Conservation (phyloP, 257 asterid species). For the Ajuga chamaepitys region DNA sequence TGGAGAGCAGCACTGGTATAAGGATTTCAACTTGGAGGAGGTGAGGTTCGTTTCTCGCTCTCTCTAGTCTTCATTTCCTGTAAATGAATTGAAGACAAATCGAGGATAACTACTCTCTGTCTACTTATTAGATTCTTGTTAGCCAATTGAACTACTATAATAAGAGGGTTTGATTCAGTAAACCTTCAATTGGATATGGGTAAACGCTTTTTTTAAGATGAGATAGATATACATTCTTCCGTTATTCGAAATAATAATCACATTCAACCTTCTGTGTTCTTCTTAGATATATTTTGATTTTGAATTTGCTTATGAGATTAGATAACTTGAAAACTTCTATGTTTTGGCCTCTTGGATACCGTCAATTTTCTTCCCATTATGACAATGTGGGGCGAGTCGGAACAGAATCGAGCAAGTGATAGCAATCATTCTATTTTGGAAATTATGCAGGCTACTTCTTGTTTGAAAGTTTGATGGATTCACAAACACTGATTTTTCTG, state of each 20-base stretch:
- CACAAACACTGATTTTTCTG: neutral
- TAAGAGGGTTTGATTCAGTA: neutral
- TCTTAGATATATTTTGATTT: too few relatives aligned
- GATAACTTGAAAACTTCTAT: too few relatives aligned
- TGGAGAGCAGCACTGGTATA: slow-evolving; percentile 16
- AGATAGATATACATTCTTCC: too few relatives aligned
- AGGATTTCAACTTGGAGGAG: slow-evolving; percentile 64
- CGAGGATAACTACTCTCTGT: too few relatives aligned
- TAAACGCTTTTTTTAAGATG: neutral
- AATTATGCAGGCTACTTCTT: neutral
- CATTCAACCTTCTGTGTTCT: too few relatives aligned
- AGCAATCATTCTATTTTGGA: neutral
- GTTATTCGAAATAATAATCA: too few relatives aligned
- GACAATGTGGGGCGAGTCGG: neutral
- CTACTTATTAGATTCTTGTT: too few relatives aligned
- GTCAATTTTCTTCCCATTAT: neutral
- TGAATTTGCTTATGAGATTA: too few relatives aligned
- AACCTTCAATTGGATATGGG: neutral
- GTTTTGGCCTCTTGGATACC: too few relatives aligned
- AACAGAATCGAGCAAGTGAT: neutral
- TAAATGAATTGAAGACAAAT: neutral
- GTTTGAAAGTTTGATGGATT: neutral
- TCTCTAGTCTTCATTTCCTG: neutral
- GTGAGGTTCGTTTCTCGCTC: slow-evolving; percentile 65
- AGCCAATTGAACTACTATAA: neutral